Conservation (phyloP, 2,329 filamentous ascomycete species). For the Coleophoma crateriformis region DNA sequence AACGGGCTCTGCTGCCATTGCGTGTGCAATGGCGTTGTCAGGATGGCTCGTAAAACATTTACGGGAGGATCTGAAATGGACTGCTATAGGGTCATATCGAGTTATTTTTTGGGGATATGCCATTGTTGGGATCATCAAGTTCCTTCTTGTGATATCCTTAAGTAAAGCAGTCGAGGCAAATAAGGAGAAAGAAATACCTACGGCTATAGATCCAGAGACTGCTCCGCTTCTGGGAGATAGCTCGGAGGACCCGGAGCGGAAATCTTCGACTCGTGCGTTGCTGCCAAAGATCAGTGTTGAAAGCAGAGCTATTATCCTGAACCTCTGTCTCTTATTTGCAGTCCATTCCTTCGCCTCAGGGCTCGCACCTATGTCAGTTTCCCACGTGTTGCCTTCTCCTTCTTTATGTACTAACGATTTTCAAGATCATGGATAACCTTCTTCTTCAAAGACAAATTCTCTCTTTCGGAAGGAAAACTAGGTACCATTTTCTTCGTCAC, state of each 20-base stretch:
- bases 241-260: slow-evolving; percentile 10
- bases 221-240: slow-evolving; percentile 20
- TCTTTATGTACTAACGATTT: too few relatives aligned
- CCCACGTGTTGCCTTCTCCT: too few relatives aligned
- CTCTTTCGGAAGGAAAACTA: slow-evolving; percentile 41
- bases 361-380: slow-evolving; percentile 50
- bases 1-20: slow-evolving; percentile 49
- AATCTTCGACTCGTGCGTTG: slow-evolving; percentile 25
- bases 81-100: slow-evolving; percentile 40
- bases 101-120: slow-evolving; percentile 51
- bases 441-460: slow-evolving; percentile 45
- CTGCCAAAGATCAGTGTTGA: slow-evolving; percentile 52
- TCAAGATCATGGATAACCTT: slow-evolving; percentile 50
- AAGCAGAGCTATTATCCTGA: slow-evolving; percentile 48
- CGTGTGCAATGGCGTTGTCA: slow-evolving; percentile 48
- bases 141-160: slow-evolving; percentile 41
- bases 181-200: slow-evolving; percentile 19
- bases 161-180: slow-evolving; percentile 30
- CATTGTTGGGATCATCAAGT: slow-evolving; percentile 46
- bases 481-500: slow-evolving; percentile 51
- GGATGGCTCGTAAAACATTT: slow-evolving; percentile 49
- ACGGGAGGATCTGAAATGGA: slow-evolving; percentile 38
- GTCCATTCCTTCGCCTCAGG: slow-evolving; percentile 67
- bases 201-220: slow-evolving; percentile 20
- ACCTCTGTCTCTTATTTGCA: slow-evolving; percentile 62